phyloP scores from a whole-genome alignment of 2,329 filamentous ascomycete genomes.

The Rutstroemia sydowiana region DNA sequence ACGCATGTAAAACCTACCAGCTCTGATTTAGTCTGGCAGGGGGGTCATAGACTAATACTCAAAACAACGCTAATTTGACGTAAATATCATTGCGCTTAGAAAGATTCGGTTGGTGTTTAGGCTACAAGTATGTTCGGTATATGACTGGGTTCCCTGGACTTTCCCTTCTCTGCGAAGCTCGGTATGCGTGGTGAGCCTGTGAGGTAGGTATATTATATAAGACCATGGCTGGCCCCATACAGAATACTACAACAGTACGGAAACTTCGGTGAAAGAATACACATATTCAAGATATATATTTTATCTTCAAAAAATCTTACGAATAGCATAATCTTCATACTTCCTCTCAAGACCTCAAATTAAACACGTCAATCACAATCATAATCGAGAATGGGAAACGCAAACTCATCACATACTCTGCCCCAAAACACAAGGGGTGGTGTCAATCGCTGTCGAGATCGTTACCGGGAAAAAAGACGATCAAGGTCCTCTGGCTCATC shows the following conservation, averaged over 20 bases:
- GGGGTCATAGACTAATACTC: background rate
- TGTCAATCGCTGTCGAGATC: background rate
- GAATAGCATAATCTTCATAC: background rate
- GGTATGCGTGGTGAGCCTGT: background rate
- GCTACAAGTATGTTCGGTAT: background rate
- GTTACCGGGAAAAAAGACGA: background rate
- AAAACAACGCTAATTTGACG: background rate
- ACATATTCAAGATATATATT: background rate
- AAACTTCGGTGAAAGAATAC: background rate
- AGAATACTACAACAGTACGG: background rate
- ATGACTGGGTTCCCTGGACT: background rate
- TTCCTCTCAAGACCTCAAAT: background rate
- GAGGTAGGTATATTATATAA: background rate
- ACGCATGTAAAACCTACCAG: background rate
- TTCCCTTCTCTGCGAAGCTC: too few species aligned
- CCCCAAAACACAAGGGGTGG: background rate
- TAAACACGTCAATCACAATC: background rate
- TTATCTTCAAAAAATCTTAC: background rate
- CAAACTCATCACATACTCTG: background rate
- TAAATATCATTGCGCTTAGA: background rate
- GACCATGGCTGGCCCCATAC: background rate
- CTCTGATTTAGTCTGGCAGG: background rate
- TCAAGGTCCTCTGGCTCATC: slow-evolving; percentile 3
- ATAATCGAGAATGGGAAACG: slow-evolving; percentile 1
- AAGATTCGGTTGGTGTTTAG: background rate